phyloP scores from a whole-genome alignment of 495 filamentous ascomycete genomes.

The Lasiosphaeriaceae sp. region DNA sequence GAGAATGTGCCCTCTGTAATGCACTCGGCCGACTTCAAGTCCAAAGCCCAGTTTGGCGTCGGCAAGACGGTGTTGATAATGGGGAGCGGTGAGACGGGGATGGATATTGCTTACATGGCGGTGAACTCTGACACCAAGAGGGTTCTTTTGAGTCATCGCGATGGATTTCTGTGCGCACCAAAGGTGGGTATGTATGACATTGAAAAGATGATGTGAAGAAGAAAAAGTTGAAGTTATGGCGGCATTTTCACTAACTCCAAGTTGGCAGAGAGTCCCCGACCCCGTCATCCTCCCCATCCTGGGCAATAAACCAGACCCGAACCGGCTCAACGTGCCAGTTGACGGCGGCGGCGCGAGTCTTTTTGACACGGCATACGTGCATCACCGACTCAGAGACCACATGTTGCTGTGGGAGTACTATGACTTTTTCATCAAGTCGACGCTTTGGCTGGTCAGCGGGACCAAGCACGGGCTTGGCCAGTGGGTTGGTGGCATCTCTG shows the following conservation, averaged over 20 bases:
- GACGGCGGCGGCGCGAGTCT: slow-evolving; percentile 39
- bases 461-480: slow-evolving; percentile 35
- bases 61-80: slow-evolving; percentile 37
- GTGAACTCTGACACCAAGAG: slow-evolving; percentile 34
- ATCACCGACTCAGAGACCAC: slow-evolving; percentile 33
- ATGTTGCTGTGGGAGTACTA: slow-evolving; percentile 38
- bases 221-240: too few species aligned
- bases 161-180: slow-evolving; percentile 37
- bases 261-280: slow-evolving; percentile 19
- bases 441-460: slow-evolving; percentile 36
- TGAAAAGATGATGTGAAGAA: too few species aligned
- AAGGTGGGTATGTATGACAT: too few species aligned
- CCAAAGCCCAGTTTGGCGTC: slow-evolving; percentile 31
- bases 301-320: slow-evolving; percentile 23
- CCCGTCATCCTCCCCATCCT: slow-evolving; percentile 28
- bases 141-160: slow-evolving; percentile 39
- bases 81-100: slow-evolving; percentile 41
- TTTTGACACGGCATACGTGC: slow-evolving; percentile 46
- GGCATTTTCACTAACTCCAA: too few species aligned
- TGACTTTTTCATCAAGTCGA: slow-evolving; percentile 33
- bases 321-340: slow-evolving; percentile 35
- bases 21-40: slow-evolving; percentile 42
- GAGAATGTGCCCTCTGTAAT: slow-evolving; percentile 32
- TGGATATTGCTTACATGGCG: slow-evolving; percentile 39
- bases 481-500: slow-evolving; percentile 32